Evolutionary conservation across 129 eudicot genomes (phyloP).

Genomic region (Rutidosis leptorrhynchoides): DNA sequence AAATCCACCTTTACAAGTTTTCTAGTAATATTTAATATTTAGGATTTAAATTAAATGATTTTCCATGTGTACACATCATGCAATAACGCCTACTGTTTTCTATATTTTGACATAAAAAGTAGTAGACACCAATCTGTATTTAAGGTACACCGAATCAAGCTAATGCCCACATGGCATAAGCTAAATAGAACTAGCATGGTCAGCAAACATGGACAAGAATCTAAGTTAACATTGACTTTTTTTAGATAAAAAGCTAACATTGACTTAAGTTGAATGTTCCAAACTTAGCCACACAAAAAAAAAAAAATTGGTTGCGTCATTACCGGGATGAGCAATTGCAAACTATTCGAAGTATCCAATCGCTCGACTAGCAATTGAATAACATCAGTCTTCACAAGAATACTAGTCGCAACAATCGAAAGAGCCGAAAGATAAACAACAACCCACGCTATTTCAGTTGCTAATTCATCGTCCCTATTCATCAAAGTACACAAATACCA

Average conservation of each 20-base stretch:
- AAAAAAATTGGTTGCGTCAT: no score
- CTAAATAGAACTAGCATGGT: background rate
- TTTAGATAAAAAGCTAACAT: background rate
- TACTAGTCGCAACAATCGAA: constrained; percentile 63
- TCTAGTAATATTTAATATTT: background rate
- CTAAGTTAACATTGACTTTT: background rate
- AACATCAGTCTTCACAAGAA: constrained; percentile 73
- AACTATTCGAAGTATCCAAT: constrained; percentile 60
- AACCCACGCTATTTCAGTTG: constrained; percentile 98
- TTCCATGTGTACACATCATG: background rate
- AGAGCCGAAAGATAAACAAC: constrained; percentile 95
- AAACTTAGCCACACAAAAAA: background rate
- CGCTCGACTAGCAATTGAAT: constrained; percentile 74
- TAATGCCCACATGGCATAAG: background rate
- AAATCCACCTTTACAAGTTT: background rate
- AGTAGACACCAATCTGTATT: background rate
- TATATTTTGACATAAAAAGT: no score
- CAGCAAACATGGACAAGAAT: background rate
- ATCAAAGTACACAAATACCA: constrained; percentile 1
- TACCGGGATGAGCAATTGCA: constrained; percentile 98
- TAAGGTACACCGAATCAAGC: background rate
- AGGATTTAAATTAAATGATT: background rate
- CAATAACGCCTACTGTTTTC: background rate
- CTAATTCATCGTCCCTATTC: constrained; percentile 76
- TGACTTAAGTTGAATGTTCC: background rate